These are phyloP conservation scores for Hansfordia pulvinata DNA, from an alignment of 2,329 filamentous ascomycete species.

Conservation along the genomic window DNA sequence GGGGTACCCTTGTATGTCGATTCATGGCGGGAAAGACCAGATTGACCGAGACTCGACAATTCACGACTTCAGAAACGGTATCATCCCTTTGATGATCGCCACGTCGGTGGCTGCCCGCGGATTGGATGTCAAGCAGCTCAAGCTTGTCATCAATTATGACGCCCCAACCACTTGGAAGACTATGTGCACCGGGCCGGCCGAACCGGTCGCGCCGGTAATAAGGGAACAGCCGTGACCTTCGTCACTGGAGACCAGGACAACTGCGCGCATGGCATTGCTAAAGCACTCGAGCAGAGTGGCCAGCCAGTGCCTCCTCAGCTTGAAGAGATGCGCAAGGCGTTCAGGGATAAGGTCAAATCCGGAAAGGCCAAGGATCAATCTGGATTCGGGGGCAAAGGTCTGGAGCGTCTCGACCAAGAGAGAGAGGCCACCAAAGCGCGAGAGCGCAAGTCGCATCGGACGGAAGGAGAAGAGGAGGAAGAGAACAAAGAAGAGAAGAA, in stretches of 20 bases:
- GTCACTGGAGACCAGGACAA: conserved; percentile 85
- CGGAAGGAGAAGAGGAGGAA: conserved; percentile 73
- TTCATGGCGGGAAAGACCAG: conserved; percentile 89
- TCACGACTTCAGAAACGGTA: conserved; percentile 82
- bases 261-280: conserved; percentile 76
- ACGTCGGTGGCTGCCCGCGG: conserved; percentile 93
- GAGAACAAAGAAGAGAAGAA: conserved; percentile 57
- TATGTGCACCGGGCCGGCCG: conserved; percentile 92
- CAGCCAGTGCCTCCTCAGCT: conserved; percentile 64
- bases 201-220: conserved; percentile 89
- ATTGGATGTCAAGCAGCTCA: conserved; percentile 89
- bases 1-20: conserved; percentile 83
- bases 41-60: conserved; percentile 88
- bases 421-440: conserved; percentile 76
- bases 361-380: conserved; percentile 82
- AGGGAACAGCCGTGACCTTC: conserved; percentile 88
- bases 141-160: conserved; percentile 92
- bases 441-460: conserved; percentile 81
- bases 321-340: conserved; percentile 53
- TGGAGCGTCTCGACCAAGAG: conserved; percentile 83
- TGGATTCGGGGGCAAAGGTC: conserved; percentile 88
- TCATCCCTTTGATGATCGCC: conserved; percentile 80
- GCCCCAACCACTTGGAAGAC: conserved; percentile 91
- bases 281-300: conserved; percentile 84
- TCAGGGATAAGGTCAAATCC: conserved; percentile 80